Percentiles rank a stretch among this genome's conserved stretches.
Evolutionary conservation across 1,139 yeast genomes (phyloP).

Genomic region (Taphrina deformans): DNA sequence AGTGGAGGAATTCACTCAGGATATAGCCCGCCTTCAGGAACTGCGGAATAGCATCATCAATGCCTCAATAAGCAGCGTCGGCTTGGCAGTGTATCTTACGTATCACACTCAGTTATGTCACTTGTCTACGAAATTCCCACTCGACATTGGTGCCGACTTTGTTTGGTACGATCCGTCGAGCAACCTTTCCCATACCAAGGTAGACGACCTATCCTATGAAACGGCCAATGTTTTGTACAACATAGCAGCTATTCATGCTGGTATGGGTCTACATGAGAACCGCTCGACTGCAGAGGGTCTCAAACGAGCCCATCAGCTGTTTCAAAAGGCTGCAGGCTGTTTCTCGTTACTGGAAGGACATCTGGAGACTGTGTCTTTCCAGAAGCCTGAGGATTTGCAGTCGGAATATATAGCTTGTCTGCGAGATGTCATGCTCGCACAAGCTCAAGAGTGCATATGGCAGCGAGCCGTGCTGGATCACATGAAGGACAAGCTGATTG

Average conservation of each 20-base stretch:
- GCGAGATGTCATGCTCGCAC: constrained; percentile 63
- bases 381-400: constrained; percentile 51
- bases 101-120: constrained; percentile 1
- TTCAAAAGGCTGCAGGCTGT: constrained; percentile 69
- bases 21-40: neutral
- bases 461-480: constrained; percentile 62
- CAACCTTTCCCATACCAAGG: neutral
- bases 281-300: constrained; percentile 57
- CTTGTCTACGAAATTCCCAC: neutral
- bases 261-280: constrained; percentile 53
- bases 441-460: constrained; percentile 89
- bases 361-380: constrained; percentile 39
- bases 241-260: constrained; percentile 64
- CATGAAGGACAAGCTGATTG: constrained; percentile 61
- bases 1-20: neutral
- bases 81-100: neutral
- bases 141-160: constrained; percentile 3
- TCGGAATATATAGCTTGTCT: constrained; percentile 51
- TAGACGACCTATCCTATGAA: constrained; percentile 53
- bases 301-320: constrained; percentile 62
- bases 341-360: constrained; percentile 47
- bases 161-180: neutral
- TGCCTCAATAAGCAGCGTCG: neutral
- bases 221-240: constrained; percentile 64
- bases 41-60: neutral